Base-by-base conservation (phyloP, 768 basidiomycete species). In the Russula lepida region DNA sequence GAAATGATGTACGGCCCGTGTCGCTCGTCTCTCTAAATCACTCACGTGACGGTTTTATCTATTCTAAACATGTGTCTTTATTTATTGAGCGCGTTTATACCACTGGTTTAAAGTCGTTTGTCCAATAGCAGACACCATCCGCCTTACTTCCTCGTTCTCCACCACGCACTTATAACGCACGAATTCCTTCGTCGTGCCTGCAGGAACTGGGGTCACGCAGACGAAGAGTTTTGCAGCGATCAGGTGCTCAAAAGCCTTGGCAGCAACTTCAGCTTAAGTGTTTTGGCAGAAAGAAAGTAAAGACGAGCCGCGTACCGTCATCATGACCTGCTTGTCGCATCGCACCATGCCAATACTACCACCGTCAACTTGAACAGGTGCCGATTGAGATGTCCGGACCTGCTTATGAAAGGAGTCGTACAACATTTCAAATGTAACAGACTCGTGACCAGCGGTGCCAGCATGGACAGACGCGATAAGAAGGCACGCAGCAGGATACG, bases 361-460 rank as follows among this genome's bases (percentile, higher is more conserved):
- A 23, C 88, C 84, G 9, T 89, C 86, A 46, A 90, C 71, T 54
- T 86, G 84, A 21, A 92, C 81, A 1, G 91, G 90, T 0, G 89
- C 88, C 8, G 85, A 81, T 11, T 79, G 77, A 6, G 89, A 87
- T 23, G 84, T 78, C 23, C 86, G 83, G 21, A 88, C 79, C 72
- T 90, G 88, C 63, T 85, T 81, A 23, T 84, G 82, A 70, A 94
- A 93, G 33, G 79, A 77, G 55, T 91, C 89, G 63, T 88, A 80
- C 8, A 95, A 80, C 85, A 95, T 92, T 68, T 95, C 92, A 69
- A 98, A 95, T 32, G 90, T 98, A 73, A 97, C 85, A 15, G 75
- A 74, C 21, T 87, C 78, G 61, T 93, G 86, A 0, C 94, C 94
- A 6, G 84, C 82, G 11, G 84, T 85, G 27, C 84, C 75, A 4